Evolutionary conservation across 345 rosid species (phyloP).

Genomic region (Aethionema arabicum): DNA sequence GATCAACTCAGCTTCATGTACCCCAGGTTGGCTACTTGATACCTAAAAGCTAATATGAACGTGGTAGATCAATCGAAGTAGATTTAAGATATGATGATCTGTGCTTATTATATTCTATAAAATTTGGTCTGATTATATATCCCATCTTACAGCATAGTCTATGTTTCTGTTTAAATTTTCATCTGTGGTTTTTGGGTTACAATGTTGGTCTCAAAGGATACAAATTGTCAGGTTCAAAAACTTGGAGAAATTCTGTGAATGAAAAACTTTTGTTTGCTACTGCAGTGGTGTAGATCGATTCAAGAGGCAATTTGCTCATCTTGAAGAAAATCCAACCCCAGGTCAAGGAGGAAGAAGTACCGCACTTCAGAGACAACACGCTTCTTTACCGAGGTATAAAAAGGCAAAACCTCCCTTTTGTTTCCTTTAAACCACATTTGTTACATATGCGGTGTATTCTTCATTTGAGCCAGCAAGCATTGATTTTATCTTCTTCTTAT

Average conservation of each 20-base stretch:
- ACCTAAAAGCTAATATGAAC: constrained; percentile 10
- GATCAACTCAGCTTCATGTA: constrained; percentile 94
- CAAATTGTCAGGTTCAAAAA: not conserved
- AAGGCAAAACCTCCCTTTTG: not conserved
- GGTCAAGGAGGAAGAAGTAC: constrained; percentile 70
- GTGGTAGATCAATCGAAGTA: not conserved
- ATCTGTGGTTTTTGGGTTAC: not conserved
- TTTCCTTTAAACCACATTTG: not conserved
- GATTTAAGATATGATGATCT: not conserved
- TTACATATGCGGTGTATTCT: no score
- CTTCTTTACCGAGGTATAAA: constrained; percentile 82
- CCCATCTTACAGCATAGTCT: no score
- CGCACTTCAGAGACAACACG: constrained; percentile 79
- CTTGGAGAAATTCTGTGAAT: not conserved
- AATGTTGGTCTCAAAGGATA: not conserved
- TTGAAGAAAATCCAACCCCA: constrained; percentile 74
- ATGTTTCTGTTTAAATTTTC: not conserved
- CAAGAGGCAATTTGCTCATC: constrained; percentile 93
- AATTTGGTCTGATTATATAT: not conserved
- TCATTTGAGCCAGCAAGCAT: not conserved
- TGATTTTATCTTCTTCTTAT: constrained; percentile 20
- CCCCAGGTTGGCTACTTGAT: constrained; percentile 58
- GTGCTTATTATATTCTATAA: not conserved
- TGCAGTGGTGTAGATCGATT: constrained; percentile 94
- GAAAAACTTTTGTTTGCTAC: not conserved